Conservation (phyloP, 495 filamentous ascomycete species). For the Hypoxylon trugodes region DNA sequence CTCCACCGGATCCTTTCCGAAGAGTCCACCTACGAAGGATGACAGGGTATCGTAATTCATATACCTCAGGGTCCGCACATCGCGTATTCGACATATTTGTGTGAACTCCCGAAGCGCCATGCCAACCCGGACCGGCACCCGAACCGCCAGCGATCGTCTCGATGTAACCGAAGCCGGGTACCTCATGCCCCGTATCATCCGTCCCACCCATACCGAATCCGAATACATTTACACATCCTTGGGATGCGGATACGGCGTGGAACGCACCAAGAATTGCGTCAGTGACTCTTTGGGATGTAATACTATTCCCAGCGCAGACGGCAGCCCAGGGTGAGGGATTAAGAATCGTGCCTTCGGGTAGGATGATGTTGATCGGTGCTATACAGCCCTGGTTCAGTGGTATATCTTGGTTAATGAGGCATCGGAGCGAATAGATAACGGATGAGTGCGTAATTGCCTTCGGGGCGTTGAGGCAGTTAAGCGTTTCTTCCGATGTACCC, state of each 20-base stretch:
- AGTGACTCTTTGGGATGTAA: constrained; percentile 80
- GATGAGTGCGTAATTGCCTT: constrained; percentile 83
- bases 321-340: constrained; percentile 79
- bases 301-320: constrained; percentile 83
- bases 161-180: constrained; percentile 80
- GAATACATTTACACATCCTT: constrained; percentile 82
- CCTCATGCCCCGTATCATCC: constrained; percentile 56
- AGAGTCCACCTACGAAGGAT: constrained; percentile 76
- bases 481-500: constrained; percentile 76
- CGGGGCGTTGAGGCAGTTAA: constrained; percentile 83
- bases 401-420: constrained; percentile 82
- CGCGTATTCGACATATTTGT: constrained; percentile 90
- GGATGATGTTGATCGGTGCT: constrained; percentile 76
- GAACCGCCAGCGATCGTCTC: constrained; percentile 83
- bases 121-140: constrained; percentile 77
- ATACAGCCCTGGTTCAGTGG: constrained; percentile 88
- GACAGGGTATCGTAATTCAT: constrained; percentile 82
- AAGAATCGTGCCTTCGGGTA: constrained; percentile 76
- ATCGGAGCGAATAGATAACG: constrained; percentile 85
- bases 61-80: constrained; percentile 83
- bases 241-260: constrained; percentile 76
- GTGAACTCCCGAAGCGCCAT: constrained; percentile 79
- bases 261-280: constrained; percentile 84
- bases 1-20: constrained; percentile 66
- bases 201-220: constrained; percentile 73